These are phyloP conservation scores for Candida coquimbonensis DNA, from an alignment of 805 yeast species.

Conservation along the genomic window DNA sequence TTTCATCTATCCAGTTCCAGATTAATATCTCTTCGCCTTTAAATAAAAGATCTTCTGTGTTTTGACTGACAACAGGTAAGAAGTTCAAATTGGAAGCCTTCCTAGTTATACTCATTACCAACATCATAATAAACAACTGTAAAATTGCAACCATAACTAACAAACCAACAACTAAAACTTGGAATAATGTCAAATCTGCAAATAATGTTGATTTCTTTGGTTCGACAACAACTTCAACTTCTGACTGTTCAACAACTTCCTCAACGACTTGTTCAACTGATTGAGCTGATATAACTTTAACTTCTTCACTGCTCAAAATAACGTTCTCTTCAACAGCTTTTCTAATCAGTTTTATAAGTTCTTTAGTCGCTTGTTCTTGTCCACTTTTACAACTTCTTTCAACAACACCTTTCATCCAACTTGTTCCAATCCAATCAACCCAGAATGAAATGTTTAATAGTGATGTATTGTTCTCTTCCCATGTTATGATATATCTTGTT, in stretches of 20 bases:
- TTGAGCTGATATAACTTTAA: not conserved
- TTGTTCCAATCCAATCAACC: slow-evolving; percentile 83
- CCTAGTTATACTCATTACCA: not conserved
- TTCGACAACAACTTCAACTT: not conserved
- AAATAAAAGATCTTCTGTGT: slow-evolving; percentile 9
- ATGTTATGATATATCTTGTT: slow-evolving; percentile 64
- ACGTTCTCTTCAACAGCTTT: slow-evolving; percentile 20
- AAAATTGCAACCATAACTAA: slow-evolving; percentile 6
- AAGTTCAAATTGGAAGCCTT: slow-evolving; percentile 4
- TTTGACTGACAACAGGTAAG: slow-evolving; percentile 1
- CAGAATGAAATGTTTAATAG: slow-evolving; percentile 57
- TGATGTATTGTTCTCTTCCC: slow-evolving; percentile 65
- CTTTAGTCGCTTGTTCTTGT: slow-evolving; percentile 56
- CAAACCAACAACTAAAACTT: not conserved
- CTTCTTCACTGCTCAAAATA: slow-evolving; percentile 10
- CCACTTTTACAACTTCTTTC: slow-evolving; percentile 83
- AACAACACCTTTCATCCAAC: slow-evolving; percentile 88
- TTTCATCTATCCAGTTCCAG: slow-evolving; percentile 26
- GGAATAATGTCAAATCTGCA: not conserved
- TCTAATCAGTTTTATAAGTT: slow-evolving; percentile 29
- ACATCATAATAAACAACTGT: slow-evolving; percentile 12
- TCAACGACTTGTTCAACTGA: not conserved
- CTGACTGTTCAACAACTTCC: not conserved
- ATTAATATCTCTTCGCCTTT: slow-evolving; percentile 19
- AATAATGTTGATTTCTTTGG: not conserved